Evolutionary conservation across 2,329 filamentous ascomycete species (phyloP), one percentile per base, ranked within the genome.

Genomic region (Sclerotinia trifoliorum): DNA sequence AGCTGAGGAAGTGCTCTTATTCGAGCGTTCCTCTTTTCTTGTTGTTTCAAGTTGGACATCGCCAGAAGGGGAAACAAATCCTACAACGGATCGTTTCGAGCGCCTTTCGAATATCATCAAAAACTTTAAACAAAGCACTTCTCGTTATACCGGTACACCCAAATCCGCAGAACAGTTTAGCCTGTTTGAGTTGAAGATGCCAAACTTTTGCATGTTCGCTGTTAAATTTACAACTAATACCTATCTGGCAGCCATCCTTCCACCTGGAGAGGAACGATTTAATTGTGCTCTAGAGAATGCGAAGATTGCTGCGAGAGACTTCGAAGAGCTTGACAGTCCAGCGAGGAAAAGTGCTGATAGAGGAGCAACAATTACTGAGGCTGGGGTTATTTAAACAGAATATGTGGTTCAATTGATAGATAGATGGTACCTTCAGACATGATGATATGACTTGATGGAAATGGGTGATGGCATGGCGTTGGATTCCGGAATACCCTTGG

Each of bases 191-290:
- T 88, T 94, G 80, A 94, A 93, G 79, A 89, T 90, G 67, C 83
- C 86, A 56, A 85, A 86, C 69, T 98, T 98, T 82, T 96, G 93
- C 80, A 90, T 97, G 79, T 97, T 98, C 78, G 92, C 97, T 72
- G 92, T 93, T 72, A 92, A 96, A 73, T 93, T 99, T 73, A 99
- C 95, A 2, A 96, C 95, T 65, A 99, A 99, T 80, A 99, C 95
- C 2, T 98, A 98, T 77, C 89, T 99, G 70, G 92, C 96, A 76
- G 92, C 96, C 11, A 90, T 96, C 48, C 87, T 97, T 72, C 94
- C 95, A 0, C 93, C 94, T 0, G 94, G 94, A 32, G 94, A 98
- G 79, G 92, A 92, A 26, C 86, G 92, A 7, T 96, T 96, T 82
- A 97, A 98, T 75, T 88, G 91, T 65, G 94, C 94, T 17, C 88